phyloP scores from a whole-genome alignment of 169 alveolate species.

The Plasmodium cynomolgi region DNA sequence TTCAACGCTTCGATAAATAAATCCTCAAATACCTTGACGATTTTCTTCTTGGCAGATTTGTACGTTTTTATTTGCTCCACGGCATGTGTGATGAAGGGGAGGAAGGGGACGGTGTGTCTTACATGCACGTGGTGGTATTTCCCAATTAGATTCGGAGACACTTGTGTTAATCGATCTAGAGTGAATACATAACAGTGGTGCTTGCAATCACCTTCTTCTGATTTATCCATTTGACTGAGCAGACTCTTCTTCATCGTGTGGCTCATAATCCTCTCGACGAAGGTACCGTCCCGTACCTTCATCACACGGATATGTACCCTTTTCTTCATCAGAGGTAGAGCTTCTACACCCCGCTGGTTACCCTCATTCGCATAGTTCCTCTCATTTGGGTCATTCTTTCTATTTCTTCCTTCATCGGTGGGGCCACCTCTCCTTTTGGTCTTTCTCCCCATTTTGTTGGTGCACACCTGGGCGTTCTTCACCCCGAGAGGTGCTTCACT shows the following conservation, averaged over 20 bases:
- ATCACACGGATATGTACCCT: neutral
- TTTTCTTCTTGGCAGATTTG: constrained; percentile 22
- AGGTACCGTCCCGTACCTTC: neutral
- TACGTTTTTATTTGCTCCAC: constrained; percentile 27
- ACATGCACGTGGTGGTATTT: constrained; percentile 16
- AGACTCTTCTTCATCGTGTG: constrained; percentile 29
- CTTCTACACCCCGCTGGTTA: neutral
- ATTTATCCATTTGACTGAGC: constrained; percentile 26
- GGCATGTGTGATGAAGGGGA: constrained; percentile 6
- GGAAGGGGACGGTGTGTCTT: constrained; percentile 25
- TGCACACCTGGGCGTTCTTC: neutral
- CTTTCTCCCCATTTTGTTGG: neutral
- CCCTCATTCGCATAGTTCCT: neutral
- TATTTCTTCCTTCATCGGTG: too few species aligned
- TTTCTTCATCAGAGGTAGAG: neutral
- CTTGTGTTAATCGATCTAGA: neutral
- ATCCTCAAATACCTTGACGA: constrained; percentile 33
- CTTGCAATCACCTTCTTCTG: neutral
- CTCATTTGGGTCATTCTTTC: neutral
- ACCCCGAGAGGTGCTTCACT: neutral
- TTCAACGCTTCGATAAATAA: constrained; percentile 23
- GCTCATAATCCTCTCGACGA: constrained; percentile 24
- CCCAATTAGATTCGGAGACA: constrained; percentile 21
- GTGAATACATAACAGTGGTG: constrained; percentile 21
- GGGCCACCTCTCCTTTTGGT: neutral